Percentiles rank a stretch among this genome's conserved stretches.
Conservation (phyloP, 495 filamentous ascomycete genomes). For the Entonaema liquescens region DNA sequence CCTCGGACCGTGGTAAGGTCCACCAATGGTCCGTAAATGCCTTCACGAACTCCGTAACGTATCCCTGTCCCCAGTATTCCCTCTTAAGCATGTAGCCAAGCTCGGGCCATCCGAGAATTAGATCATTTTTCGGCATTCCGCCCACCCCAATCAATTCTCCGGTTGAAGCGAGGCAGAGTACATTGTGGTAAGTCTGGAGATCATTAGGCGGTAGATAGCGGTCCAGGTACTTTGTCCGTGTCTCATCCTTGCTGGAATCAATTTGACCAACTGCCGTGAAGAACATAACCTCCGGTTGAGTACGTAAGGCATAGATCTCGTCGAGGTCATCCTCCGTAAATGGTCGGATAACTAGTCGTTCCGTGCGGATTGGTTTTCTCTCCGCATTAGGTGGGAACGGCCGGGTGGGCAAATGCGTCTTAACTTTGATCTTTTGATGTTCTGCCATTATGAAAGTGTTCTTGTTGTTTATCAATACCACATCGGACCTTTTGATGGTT, state of each 20-base stretch:
- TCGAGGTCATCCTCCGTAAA: conserved; percentile 49
- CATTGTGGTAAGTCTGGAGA: conserved; percentile 41
- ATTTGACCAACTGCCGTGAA: conserved; percentile 50
- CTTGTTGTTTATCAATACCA: background rate
- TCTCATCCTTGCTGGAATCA: conserved; percentile 52
- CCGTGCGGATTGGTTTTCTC: conserved; percentile 48
- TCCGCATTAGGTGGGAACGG: conserved; percentile 44
- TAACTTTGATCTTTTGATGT: conserved; percentile 38
- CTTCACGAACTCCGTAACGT: conserved; percentile 50
- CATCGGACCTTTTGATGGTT: background rate
- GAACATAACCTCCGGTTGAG: conserved; percentile 61
- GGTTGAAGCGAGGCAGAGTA: conserved; percentile 41
- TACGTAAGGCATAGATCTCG: conserved; percentile 52
- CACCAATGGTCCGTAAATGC: conserved; percentile 46
- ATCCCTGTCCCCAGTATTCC: conserved; percentile 50
- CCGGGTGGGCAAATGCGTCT: conserved; percentile 47
- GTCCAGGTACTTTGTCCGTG: conserved; percentile 45
- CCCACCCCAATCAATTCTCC: conserved; percentile 44
- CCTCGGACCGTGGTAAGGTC: conserved; percentile 46
- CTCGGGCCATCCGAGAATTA: conserved; percentile 45
- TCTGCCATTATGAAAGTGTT: conserved; percentile 15
- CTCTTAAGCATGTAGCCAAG: conserved; percentile 50
- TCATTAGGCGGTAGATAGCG: conserved; percentile 50
- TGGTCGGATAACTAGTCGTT: conserved; percentile 56
- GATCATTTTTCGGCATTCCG: conserved; percentile 18